Evolutionary conservation across 257 asterid species (phyloP).

Genomic region (Fraxinus excelsior): DNA sequence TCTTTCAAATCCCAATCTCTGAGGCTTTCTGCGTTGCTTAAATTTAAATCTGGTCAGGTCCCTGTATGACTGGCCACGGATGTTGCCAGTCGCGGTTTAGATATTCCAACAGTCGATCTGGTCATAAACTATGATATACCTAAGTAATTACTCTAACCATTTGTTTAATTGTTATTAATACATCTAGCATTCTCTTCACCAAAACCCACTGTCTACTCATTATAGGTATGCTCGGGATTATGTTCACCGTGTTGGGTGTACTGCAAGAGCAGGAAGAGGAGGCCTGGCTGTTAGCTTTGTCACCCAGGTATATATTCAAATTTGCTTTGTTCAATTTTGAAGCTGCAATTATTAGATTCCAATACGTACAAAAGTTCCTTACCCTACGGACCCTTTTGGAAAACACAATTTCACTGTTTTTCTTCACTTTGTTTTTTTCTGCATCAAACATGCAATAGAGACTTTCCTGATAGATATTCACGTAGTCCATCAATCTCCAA

Average conservation of each 20-base stretch:
- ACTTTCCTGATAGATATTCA: background rate
- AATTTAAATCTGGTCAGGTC: conserved; percentile 85
- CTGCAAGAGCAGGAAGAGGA: conserved; percentile 99
- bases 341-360: background rate
- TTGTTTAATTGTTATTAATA: conserved; percentile 1
- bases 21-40: conserved; percentile 88
- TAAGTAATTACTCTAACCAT: conserved; percentile 50
- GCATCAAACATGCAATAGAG: background rate
- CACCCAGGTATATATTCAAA: conserved; percentile 55
- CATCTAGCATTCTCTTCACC: conserved; percentile 9
- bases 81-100: conserved; percentile 96
- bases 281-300: conserved; percentile 89
- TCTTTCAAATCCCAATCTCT: conserved; percentile 82
- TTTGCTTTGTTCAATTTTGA: background rate
- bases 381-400: background rate
- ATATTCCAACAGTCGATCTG: conserved; percentile 92
- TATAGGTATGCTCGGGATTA: conserved; percentile 82
- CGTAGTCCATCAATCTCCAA: background rate
- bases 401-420: background rate
- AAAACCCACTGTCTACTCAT: background rate
- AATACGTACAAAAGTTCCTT: background rate
- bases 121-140: conserved; percentile 92
- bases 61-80: conserved; percentile 88
- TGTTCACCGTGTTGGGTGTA: conserved; percentile 98
- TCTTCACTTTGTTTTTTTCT: background rate